A percentile compares a stretch with the other conserved stretches of the same genome.
Conservation (phyloP, 257 asterid species). For the Jasminum sambac region DNA sequence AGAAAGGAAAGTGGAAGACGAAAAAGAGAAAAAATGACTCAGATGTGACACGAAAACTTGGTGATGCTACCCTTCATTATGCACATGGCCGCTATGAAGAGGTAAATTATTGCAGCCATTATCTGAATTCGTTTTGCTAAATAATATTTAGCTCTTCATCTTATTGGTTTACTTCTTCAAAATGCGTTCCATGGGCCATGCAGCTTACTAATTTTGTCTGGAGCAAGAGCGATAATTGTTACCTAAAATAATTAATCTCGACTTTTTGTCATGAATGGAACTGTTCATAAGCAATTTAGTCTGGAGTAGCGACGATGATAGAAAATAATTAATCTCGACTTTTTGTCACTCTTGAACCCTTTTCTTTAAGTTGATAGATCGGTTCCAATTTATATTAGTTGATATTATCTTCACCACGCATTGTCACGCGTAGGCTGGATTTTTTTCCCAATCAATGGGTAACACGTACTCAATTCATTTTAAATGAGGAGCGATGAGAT, state of each 20-base stretch:
- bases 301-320: no score
- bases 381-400: no score
- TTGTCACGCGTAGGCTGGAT: no score
- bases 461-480: no score
- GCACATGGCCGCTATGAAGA: conserved; percentile 67
- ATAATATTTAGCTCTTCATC: neutral
- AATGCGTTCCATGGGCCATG: neutral
- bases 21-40: conserved; percentile 56
- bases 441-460: no score
- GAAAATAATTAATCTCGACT: no score
- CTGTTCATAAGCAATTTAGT: neutral
- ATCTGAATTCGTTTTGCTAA: conserved; percentile 3
- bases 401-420: no score
- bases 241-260: neutral
- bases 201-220: neutral
- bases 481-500: no score
- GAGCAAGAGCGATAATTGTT: neutral
- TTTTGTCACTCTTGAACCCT: no score
- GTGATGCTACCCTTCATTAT: conserved; percentile 77
- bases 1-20: conserved; percentile 71
- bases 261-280: neutral
- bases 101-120: conserved; percentile 39
- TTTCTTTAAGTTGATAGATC: no score
- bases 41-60: conserved; percentile 68
- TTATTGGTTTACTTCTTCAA: neutral